Conservation (phyloP, 805 yeast species). For the Candida nonsorbophila region DNA sequence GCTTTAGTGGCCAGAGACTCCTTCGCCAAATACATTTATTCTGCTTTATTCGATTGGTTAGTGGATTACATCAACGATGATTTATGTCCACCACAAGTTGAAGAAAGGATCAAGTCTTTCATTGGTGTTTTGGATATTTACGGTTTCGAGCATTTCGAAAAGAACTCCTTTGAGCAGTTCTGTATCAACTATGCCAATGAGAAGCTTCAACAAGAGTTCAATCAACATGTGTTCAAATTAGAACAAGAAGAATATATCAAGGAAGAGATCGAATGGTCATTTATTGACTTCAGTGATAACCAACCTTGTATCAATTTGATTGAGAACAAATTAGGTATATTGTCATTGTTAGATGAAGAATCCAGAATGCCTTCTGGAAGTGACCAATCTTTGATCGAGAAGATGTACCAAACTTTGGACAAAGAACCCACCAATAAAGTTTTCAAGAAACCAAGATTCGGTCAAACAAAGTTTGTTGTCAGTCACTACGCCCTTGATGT, state of each 20-base stretch:
- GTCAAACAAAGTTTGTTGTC: conserved; percentile 84
- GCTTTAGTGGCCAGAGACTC: conserved; percentile 93
- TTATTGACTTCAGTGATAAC: conserved; percentile 91
- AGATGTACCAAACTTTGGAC: conserved; percentile 79
- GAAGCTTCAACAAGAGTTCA: conserved; percentile 94
- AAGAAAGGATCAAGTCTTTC: conserved; percentile 56
- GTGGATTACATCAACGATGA: conserved; percentile 79
- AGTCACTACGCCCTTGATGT: conserved; percentile 95
- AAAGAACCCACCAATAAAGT: conserved; percentile 71
- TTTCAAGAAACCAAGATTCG: conserved; percentile 91
- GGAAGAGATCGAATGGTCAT: conserved; percentile 94
- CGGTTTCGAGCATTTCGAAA: conserved; percentile 94
- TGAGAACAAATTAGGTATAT: conserved; percentile 82
- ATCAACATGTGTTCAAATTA: conserved; percentile 93
- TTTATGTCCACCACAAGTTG: conserved; percentile 70
- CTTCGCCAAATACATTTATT: conserved; percentile 90
- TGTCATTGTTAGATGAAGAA: conserved; percentile 89
- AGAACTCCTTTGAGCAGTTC: conserved; percentile 93
- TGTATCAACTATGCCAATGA: conserved; percentile 97
- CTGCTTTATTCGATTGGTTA: conserved; percentile 93
- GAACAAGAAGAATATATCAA: conserved; percentile 93
- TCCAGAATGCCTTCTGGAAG: conserved; percentile 90
- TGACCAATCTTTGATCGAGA: conserved; percentile 88
- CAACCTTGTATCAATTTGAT: conserved; percentile 94
- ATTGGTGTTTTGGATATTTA: conserved; percentile 97